Evolutionary conservation across 192 early-diverging fungal species (phyloP).

Genomic region (Coemansia sp.): DNA sequence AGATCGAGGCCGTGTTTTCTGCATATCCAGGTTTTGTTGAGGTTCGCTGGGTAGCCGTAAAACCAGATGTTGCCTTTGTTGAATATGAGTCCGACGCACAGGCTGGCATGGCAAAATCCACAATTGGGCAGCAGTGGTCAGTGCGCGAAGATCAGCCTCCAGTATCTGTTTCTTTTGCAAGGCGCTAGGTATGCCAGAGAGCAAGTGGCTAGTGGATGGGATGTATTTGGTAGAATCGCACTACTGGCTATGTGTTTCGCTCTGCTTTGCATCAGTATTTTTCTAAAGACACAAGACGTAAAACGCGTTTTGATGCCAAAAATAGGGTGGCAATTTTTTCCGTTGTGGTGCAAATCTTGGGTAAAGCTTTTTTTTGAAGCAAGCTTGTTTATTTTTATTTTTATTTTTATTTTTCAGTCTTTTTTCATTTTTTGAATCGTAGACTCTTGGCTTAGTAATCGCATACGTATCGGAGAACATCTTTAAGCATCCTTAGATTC

Average conservation of each 20-base stretch:
- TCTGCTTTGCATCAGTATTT: no score
- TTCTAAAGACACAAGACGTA: no score
- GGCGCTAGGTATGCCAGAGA: no score
- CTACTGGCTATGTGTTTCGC: no score
- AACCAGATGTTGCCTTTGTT: conserved; percentile 93
- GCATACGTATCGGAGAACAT: neutral
- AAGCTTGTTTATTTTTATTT: neutral
- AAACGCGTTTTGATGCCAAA: neutral
- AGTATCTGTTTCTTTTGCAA: conserved; percentile 37
- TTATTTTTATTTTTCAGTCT: conserved; percentile 6
- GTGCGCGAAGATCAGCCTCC: conserved; percentile 14
- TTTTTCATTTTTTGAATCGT: neutral
- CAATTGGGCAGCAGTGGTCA: conserved; percentile 26
- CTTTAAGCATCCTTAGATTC: neutral
- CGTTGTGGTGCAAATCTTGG: neutral
- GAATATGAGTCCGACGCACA: conserved; percentile 90
- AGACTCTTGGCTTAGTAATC: neutral
- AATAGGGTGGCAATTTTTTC: neutral
- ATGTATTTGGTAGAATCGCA: no score
- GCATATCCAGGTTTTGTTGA: conserved; percentile 89
- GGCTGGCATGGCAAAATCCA: conserved; percentile 74
- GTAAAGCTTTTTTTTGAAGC: neutral
- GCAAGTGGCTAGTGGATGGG: no score
- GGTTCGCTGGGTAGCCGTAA: conserved; percentile 90
- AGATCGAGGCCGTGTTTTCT: conserved; percentile 62